These are phyloP conservation scores for Aspergillus sclerotiicarbonarius DNA, from an alignment of 495 filamentous ascomycete species.

Conservation along the genomic window DNA sequence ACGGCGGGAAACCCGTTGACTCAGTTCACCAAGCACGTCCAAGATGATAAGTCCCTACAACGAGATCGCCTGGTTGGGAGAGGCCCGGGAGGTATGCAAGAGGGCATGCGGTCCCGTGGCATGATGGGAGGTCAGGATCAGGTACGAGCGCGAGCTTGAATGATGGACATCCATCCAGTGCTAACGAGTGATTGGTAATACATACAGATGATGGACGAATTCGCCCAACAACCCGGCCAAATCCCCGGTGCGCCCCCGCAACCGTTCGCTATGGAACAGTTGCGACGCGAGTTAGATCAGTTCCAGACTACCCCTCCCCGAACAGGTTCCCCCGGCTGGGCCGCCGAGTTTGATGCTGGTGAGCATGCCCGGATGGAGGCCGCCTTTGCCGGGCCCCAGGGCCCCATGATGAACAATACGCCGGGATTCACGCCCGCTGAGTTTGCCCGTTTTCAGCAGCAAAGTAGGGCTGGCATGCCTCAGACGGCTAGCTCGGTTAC, in stretches of 20 bases:
- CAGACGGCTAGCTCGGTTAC: constrained; percentile 56
- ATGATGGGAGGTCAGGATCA: constrained; percentile 62
- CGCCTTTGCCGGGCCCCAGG: constrained; percentile 62
- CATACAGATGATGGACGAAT: constrained; percentile 87
- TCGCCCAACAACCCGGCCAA: constrained; percentile 71
- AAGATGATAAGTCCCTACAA: constrained; percentile 92
- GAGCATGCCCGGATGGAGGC: constrained; percentile 78
- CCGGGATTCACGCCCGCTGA: constrained; percentile 77
- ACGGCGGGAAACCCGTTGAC: constrained; percentile 93
- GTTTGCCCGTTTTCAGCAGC: constrained; percentile 80
- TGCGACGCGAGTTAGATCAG: constrained; percentile 63
- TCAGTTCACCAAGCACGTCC: constrained; percentile 93
- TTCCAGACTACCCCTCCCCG: constrained; percentile 56
- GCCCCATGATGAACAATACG: constrained; percentile 41
- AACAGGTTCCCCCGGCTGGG: constrained; percentile 62
- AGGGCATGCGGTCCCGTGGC: constrained; percentile 60
- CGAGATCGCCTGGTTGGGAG: constrained; percentile 79
- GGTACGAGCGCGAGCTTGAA: constrained; percentile 34
- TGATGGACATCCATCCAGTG: constrained; percentile 3
- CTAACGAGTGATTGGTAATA: constrained; percentile 9
- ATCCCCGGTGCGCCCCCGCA: constrained; percentile 49
- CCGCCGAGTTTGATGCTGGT: constrained; percentile 64
- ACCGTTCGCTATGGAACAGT: constrained; percentile 69
- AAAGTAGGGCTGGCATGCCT: constrained; percentile 53
- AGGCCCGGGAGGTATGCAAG: constrained; percentile 60